These are phyloP conservation scores for Pelargonium cotyledonis DNA, from an alignment of 441 rosid genomes.

Conservation along the genomic window DNA sequence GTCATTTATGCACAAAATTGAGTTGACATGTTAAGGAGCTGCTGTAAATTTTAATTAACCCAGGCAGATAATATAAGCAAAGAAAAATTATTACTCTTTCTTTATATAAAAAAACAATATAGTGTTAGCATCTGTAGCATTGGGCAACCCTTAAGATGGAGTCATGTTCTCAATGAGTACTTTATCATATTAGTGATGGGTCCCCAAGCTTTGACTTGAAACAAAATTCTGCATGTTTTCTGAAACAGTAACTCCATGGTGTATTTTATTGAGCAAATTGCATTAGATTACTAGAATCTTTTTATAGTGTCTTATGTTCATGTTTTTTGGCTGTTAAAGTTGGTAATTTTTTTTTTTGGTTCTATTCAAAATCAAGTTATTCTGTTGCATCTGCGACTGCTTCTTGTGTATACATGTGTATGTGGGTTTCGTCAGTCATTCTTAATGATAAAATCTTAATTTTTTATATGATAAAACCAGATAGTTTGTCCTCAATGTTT, in stretches of 20 bases:
- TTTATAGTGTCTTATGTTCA: background rate
- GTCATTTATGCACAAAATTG: too few relatives aligned
- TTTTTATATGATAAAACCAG: background rate
- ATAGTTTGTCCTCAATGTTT: background rate
- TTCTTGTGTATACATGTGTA: too few relatives aligned
- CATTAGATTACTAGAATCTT: background rate
- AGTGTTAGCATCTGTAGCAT: background rate
- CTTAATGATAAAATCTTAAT: background rate
- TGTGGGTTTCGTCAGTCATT: background rate
- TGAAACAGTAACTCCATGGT: background rate
- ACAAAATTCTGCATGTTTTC: background rate
- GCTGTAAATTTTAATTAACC: background rate
- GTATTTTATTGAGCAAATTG: background rate
- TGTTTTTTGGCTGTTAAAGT: background rate
- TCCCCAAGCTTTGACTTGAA: constrained; percentile 2
- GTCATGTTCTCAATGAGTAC: background rate
- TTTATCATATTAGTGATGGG: background rate
- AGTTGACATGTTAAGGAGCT: too few relatives aligned
- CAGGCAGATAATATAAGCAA: background rate
- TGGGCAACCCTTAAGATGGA: background rate
- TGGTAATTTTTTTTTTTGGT: background rate
- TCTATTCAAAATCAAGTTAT: background rate
- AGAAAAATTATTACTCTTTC: background rate
- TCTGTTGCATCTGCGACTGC: background rate
- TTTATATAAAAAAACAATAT: background rate